Percentiles rank a stretch among this genome's conserved stretches.
These are phyloP conservation scores for Boletus speciosus DNA, from an alignment of 768 basidiomycete species.

Conservation along the genomic window DNA sequence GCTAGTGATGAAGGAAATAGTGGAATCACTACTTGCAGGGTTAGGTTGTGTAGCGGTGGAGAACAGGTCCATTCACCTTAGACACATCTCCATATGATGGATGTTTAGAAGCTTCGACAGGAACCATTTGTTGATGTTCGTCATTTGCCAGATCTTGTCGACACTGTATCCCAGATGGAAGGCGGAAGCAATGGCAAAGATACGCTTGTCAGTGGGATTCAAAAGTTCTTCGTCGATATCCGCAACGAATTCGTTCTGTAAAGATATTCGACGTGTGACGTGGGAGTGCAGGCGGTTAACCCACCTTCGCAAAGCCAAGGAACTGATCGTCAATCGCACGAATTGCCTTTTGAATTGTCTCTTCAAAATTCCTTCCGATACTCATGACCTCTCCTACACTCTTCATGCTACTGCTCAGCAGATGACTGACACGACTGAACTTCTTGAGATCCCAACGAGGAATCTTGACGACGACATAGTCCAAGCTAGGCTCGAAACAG, in stretches of 20 bases:
- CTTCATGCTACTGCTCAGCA: constrained; percentile 96
- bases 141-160: constrained; percentile 96
- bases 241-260: constrained; percentile 80
- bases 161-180: constrained; percentile 91
- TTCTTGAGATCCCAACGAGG: constrained; percentile 99
- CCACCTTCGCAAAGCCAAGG: constrained; percentile 82
- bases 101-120: constrained; percentile 84
- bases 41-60: not conserved
- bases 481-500: constrained; percentile 97
- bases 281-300: constrained; percentile 1
- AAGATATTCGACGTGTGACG: not conserved
- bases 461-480: constrained; percentile 98
- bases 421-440: constrained; percentile 89
- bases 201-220: constrained; percentile 95
- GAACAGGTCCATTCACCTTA: constrained; percentile 48
- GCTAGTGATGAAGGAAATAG: constrained; percentile 58
- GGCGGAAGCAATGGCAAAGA: constrained; percentile 94
- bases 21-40: constrained; percentile 46
- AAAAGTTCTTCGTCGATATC: constrained; percentile 89
- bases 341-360: constrained; percentile 98
- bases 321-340: constrained; percentile 95
- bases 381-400: constrained; percentile 99
- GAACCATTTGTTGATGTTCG: constrained; percentile 99
- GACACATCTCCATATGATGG: constrained; percentile 69
- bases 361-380: constrained; percentile 96